Percentiles rank a stretch among this genome's conserved stretches.
Conservation (phyloP, 495 filamentous ascomycete species). For the Lentithecium fluviatile region DNA sequence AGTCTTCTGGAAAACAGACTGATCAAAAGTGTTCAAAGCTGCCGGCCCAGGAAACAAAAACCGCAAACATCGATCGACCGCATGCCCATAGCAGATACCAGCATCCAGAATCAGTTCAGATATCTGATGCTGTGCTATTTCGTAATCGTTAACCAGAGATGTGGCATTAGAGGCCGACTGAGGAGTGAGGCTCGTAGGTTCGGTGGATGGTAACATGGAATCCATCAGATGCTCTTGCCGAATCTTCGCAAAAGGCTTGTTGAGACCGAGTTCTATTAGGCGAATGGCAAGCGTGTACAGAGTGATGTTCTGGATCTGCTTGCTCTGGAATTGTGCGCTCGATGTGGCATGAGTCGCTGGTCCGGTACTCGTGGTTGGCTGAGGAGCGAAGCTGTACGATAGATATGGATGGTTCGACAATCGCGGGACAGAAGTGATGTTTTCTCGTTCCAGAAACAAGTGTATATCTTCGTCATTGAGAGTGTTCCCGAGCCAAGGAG, state of each 20-base stretch:
- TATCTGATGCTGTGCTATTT: slow-evolving; percentile 14
- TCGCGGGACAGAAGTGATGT: too few relatives aligned
- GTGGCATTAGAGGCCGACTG: neutral
- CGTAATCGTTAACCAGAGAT: slow-evolving; percentile 10
- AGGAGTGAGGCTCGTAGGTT: too few relatives aligned
- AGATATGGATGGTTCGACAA: slow-evolving; percentile 6
- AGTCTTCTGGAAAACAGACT: neutral
- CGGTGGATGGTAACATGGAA: too few relatives aligned
- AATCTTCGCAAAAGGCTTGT: slow-evolving; percentile 8
- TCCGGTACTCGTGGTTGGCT: neutral
- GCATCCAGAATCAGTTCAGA: slow-evolving; percentile 1
- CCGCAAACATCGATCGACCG: neutral
- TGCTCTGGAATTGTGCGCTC: slow-evolving; percentile 12
- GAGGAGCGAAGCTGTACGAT: slow-evolving; percentile 4
- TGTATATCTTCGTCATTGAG: slow-evolving; percentile 8
- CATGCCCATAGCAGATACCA: slow-evolving; percentile 3
- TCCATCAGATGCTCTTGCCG: neutral
- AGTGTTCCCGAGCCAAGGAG: slow-evolving; percentile 6
- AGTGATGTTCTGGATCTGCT: slow-evolving; percentile 15
- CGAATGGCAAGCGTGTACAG: slow-evolving; percentile 15
- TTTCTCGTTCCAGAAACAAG: slow-evolving; percentile 4
- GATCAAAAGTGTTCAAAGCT: slow-evolving; percentile 5
- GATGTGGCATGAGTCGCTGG: neutral
- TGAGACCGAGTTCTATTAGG: slow-evolving; percentile 17
- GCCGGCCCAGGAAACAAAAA: slow-evolving; percentile 11